These are phyloP conservation scores for Aquilaria sinensis DNA, from an alignment of 345 rosid genomes.

Conservation along the genomic window DNA sequence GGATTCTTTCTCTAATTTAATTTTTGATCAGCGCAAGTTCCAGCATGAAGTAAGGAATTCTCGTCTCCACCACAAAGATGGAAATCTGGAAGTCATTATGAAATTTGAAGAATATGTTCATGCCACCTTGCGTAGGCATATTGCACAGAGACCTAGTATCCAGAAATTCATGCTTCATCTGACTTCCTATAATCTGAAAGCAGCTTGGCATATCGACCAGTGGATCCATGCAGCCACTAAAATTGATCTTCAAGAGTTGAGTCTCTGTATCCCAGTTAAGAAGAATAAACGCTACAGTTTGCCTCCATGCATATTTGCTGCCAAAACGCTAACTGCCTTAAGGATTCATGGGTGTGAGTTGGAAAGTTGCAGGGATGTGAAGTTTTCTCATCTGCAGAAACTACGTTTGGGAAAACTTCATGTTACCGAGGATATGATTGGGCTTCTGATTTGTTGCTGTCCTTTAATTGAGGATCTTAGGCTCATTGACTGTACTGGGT, in stretches of 20 bases:
- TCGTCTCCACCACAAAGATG: neutral
- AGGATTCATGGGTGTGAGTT: slow-evolving; percentile 25
- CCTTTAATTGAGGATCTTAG: slow-evolving; percentile 31
- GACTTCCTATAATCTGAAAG: slow-evolving; percentile 8
- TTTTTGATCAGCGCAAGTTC: slow-evolving; percentile 30
- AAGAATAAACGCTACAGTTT: slow-evolving; percentile 7
- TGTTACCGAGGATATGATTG: slow-evolving; percentile 9
- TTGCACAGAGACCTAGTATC: slow-evolving; percentile 10
- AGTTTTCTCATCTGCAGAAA: slow-evolving; percentile 17
- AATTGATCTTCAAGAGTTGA: slow-evolving; percentile 22
- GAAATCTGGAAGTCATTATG: neutral
- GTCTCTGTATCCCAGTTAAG: slow-evolving; percentile 16
- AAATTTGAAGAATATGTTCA: slow-evolving; percentile 16
- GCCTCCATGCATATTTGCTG: slow-evolving; percentile 18
- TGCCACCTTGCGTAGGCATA: slow-evolving; percentile 13
- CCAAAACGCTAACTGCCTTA: slow-evolving; percentile 15
- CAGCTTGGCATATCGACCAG: slow-evolving; percentile 2
- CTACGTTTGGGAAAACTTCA: slow-evolving; percentile 19
- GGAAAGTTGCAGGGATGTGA: slow-evolving; percentile 13
- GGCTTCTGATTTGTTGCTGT: slow-evolving; percentile 15
- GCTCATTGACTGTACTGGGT: slow-evolving; percentile 19
- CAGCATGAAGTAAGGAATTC: neutral
- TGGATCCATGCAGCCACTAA: slow-evolving; percentile 21
- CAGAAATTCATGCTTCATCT: slow-evolving; percentile 23
- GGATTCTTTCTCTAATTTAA: slow-evolving; percentile 20